Evolutionary conservation across 768 basidiomycete genomes (phyloP).

Genomic region (Paxillus involutus): DNA sequence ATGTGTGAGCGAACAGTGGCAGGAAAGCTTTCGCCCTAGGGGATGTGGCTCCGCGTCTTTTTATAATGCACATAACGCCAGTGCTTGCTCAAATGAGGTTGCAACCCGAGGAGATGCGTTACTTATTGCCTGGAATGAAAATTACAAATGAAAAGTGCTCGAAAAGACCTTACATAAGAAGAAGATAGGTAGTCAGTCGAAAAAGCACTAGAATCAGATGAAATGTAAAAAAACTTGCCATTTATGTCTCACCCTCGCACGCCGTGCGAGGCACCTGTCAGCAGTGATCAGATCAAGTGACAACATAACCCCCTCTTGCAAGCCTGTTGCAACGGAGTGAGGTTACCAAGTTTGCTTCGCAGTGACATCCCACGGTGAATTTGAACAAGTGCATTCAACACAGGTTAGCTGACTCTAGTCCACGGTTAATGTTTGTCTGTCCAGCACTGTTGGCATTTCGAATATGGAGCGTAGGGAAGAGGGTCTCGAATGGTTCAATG

Average conservation of each 20-base stretch:
- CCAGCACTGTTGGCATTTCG: conserved; percentile 24
- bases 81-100: background rate
- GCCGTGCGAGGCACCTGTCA: background rate
- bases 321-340: background rate
- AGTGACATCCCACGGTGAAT: background rate
- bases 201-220: background rate
- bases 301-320: background rate
- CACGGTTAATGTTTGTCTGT: background rate
- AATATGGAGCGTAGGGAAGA: conserved; percentile 21
- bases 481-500: background rate
- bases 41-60: background rate
- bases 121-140: background rate
- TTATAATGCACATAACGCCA: background rate
- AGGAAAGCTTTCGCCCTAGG: background rate
- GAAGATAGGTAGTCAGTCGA: background rate
- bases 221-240: too few relatives aligned
- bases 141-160: background rate
- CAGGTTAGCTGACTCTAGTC: background rate
- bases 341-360: background rate
- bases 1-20: background rate
- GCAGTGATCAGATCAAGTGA: background rate
- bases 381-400: background rate
- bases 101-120: background rate
- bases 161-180: background rate
- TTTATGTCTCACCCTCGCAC: too few relatives aligned